Conservation (phyloP, 2,329 filamentous ascomycete species). For the Leptographium wingfieldii region DNA sequence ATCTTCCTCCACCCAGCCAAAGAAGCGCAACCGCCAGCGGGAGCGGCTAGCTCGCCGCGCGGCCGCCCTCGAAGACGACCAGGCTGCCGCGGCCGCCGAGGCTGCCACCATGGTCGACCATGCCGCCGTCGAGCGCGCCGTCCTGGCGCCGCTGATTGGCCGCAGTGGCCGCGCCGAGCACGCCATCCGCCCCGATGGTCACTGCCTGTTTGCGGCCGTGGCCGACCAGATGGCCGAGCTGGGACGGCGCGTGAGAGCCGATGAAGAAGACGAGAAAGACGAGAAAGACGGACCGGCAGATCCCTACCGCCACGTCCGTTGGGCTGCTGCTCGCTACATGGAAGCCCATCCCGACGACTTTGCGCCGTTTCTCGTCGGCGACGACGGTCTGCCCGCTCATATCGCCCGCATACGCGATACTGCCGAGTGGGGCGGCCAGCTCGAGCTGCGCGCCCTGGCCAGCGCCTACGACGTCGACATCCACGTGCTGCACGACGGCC, state of each 20-base stretch:
- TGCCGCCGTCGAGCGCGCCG: conserved; percentile 53
- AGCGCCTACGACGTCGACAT: conserved; percentile 70
- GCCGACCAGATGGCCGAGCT: conserved; percentile 63
- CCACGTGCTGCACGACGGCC: conserved; percentile 72
- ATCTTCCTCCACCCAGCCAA: conserved; percentile 20
- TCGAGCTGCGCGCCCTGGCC: conserved; percentile 78
- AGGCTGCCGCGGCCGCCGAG: conserved; percentile 58
- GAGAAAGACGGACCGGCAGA: conserved; percentile 4
- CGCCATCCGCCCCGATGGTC: conserved; percentile 78
- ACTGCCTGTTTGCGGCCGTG: conserved; percentile 87
- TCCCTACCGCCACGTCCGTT: conserved; percentile 36
- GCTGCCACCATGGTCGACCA: conserved; percentile 63
- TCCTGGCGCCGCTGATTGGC: conserved; percentile 57
- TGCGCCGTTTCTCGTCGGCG: conserved; percentile 46
- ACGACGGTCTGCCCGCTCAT: conserved; percentile 49
- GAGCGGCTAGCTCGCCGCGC: conserved; percentile 80
- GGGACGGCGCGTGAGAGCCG: conserved; percentile 27
- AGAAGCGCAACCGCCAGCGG: conserved; percentile 84
- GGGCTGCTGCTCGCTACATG: conserved; percentile 68
- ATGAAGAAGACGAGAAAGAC: neutral
- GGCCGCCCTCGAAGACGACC: conserved; percentile 64
- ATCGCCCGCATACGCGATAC: conserved; percentile 68
- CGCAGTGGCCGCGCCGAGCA: conserved; percentile 56
- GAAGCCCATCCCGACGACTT: conserved; percentile 64
- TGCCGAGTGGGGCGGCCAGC: conserved; percentile 90